Base-by-base conservation (phyloP, 202 grass and related monocot species). In the Setaria italica region DNA sequence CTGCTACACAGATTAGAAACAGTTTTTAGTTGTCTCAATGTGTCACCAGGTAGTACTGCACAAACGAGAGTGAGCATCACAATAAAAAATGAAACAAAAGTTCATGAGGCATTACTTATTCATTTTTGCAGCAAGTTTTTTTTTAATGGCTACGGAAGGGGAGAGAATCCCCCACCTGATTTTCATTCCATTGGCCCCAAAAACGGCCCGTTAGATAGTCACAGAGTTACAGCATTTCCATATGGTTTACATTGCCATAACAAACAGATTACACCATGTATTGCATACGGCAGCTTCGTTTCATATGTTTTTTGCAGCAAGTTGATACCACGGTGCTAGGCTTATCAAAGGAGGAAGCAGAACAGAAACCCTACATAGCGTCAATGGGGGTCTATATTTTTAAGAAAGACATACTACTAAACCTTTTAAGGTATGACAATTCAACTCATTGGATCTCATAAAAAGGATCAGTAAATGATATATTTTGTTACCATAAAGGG, bases 391-490 rank as follows among this genome's bases (percentile, higher is more conserved):
- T 95, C 16, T 92, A 95, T 42, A 17, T 92, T 68, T 95, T 95
- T 80, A 92, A 95, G 86, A 95, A 95, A 88, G 93, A 95, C n/a
- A 82, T 92, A 92, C 93, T 95, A 84, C 70, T 95, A 68, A 92
- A 95, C 85, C 93, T 95, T 92, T 77, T 95, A 51, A 95, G 93
- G 93, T 95, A 95, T 68, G 72, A 15, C 19, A 62, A 89, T 86
- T 71, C 60, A 81, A 89, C 50, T 62, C 57, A 72, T 20, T 62
- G 47, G 78, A 88, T 15, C 74, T 64, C 4, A 58, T 51, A 72
- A 6, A 58, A 70, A n/a, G 9, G 41, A 14, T 72, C 72, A 80
- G 6, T 20, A 30, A 33, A 56, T 87, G 11, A 20, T 66, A 8
- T 17, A 60, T 32, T 51, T 5, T 1, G 45, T 80, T 74, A 72